These are phyloP conservation scores for Cicer judaicum DNA, from an alignment of 306 rosid species.

Conservation along the genomic window DNA sequence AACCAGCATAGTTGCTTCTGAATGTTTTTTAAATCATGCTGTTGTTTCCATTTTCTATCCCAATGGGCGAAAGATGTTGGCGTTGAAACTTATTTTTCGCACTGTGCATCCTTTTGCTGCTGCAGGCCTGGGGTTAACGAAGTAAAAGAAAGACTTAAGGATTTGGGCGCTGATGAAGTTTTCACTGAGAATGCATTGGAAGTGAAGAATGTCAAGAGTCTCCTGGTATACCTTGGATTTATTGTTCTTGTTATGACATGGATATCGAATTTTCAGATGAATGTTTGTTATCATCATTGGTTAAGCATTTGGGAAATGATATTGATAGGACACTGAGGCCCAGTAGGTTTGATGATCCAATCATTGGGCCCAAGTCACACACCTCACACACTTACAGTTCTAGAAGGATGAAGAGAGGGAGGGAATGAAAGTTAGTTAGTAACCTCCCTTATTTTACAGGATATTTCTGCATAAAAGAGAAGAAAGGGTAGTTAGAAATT, in stretches of 20 bases:
- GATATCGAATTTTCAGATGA: constrained; percentile 28
- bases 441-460: too few relatives aligned
- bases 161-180: constrained; percentile 85
- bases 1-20: constrained; percentile 73
- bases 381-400: too few relatives aligned
- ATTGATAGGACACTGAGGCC: too few relatives aligned
- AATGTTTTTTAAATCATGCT: background rate
- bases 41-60: background rate
- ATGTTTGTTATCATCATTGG: constrained; percentile 20
- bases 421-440: too few relatives aligned
- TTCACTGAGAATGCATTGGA: constrained; percentile 81
- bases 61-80: background rate
- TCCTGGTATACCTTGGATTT: constrained; percentile 67
- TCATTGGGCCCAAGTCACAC: too few relatives aligned
- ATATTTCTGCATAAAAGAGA: too few relatives aligned
- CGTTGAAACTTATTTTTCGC: constrained; percentile 19
- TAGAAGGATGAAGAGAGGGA: too few relatives aligned
- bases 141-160: constrained; percentile 75
- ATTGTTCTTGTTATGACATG: constrained; percentile 23
- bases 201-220: constrained; percentile 84
- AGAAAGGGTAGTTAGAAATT: too few relatives aligned
- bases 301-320: constrained; percentile 30
- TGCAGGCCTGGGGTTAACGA: constrained; percentile 76
- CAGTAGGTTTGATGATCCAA: too few relatives aligned
- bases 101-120: constrained; percentile 37